Evolutionary conservation across 225 moss, liverwort and hornwort genomes (phyloP).

Genomic region (Polytrichum formosum): DNA sequence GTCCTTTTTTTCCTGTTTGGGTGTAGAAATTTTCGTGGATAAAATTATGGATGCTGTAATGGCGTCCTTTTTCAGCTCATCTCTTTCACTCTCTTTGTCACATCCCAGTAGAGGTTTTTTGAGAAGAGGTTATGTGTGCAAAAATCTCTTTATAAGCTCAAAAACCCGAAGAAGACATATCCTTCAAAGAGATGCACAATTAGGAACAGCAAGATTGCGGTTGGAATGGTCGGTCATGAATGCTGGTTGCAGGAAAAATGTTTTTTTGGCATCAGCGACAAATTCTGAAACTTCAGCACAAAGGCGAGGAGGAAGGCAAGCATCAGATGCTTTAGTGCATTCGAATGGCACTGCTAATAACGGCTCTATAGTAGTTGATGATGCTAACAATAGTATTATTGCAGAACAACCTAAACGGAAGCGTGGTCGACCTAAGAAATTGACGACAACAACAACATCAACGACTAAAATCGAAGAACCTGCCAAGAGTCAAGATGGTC

Average conservation of each 20-base stretch:
- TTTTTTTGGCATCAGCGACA: conserved; percentile 7
- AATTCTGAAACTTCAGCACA: conserved; percentile 20
- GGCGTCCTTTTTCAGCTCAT: conserved; percentile 36
- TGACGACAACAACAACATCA: background rate
- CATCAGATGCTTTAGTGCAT: background rate
- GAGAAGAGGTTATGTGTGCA: too few species aligned
- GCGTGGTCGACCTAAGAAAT: conserved; percentile 36
- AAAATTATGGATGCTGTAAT: conserved; percentile 21
- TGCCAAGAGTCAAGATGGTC: conserved; percentile 8
- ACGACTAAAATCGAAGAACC: conserved; percentile 11
- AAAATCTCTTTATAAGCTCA: too few species aligned
- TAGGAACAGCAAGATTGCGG: conserved; percentile 11
- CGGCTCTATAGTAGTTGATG: background rate
- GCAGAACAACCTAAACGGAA: conserved; percentile 22
- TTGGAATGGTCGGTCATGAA: conserved; percentile 7
- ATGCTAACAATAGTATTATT: conserved; percentile 3
- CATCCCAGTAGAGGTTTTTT: conserved; percentile 14
- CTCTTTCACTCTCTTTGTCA: conserved; percentile 13
- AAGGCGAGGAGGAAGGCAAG: conserved; percentile 5
- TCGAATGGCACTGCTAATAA: background rate
- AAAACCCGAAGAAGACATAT: too few species aligned
- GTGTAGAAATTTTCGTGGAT: conserved; percentile 4
- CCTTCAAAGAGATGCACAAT: conserved; percentile 13
- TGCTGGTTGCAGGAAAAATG: conserved; percentile 6
- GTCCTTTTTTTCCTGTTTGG: background rate